Percentiles rank a stretch among this genome's conserved stretches.
Conservation (phyloP, 768 basidiomycete genomes). For the Calvatia gigantea region DNA sequence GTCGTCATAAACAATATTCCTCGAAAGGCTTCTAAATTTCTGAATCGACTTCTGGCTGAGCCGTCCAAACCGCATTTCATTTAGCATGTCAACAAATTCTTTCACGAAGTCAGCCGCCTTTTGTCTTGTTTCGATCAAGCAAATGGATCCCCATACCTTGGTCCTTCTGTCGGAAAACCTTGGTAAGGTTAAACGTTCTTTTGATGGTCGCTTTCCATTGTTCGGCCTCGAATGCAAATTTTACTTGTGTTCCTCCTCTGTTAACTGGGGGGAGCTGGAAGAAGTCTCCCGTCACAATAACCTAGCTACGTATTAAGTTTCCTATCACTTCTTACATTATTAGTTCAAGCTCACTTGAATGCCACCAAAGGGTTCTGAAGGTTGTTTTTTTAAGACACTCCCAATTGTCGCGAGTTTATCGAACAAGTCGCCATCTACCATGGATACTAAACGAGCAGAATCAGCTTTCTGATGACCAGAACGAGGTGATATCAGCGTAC, state of each 20-base stretch:
- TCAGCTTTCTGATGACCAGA: background rate
- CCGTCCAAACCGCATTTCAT: slow-evolving; percentile 94
- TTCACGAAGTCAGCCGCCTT: slow-evolving; percentile 4
- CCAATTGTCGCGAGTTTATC: slow-evolving; percentile 85
- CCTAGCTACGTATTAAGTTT: slow-evolving; percentile 32
- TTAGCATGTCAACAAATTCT: slow-evolving; percentile 96
- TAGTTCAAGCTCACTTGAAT: slow-evolving; percentile 63
- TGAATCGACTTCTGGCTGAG: slow-evolving; percentile 61
- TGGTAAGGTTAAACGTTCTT: slow-evolving; percentile 87
- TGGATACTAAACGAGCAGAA: slow-evolving; percentile 66
- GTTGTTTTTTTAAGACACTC: slow-evolving; percentile 50
- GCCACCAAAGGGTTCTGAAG: slow-evolving; percentile 80
- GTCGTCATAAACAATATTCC: slow-evolving; percentile 73
- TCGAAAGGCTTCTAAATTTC: slow-evolving; percentile 67
- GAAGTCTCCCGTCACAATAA: slow-evolving; percentile 95
- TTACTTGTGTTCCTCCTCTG: slow-evolving; percentile 55
- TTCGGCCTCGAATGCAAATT: slow-evolving; percentile 90
- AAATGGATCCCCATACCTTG: slow-evolving; percentile 51
- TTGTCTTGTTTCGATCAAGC: background rate
- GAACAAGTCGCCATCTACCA: slow-evolving; percentile 92
- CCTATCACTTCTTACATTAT: background rate
- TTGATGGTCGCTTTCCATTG: slow-evolving; percentile 73
- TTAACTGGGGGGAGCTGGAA: slow-evolving; percentile 95
- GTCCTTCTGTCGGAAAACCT: slow-evolving; percentile 94
- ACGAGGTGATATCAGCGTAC: slow-evolving; percentile 39